Evolutionary conservation across 208 protist genomes (phyloP).

Genomic region (Acanthamoeba divionensis): DNA sequence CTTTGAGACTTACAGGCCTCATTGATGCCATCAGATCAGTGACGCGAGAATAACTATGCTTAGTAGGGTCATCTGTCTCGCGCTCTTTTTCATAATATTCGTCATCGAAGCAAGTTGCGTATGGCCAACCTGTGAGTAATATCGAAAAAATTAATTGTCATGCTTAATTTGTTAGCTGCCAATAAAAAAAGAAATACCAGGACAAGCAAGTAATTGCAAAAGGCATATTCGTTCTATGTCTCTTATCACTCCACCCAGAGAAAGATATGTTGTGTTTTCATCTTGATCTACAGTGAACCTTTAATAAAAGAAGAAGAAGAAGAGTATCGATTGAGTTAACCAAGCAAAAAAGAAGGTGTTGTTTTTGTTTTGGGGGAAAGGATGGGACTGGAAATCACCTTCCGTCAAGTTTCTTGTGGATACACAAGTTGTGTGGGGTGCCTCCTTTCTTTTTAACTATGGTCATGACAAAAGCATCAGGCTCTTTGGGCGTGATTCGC

Average conservation of each 20-base stretch:
- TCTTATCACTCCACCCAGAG: neutral
- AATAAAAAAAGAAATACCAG: no score
- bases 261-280: slow-evolving; percentile 29
- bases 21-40: slow-evolving; percentile 7
- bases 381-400: neutral
- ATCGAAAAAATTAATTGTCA: no score
- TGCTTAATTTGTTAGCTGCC: no score
- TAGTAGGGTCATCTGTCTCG: neutral
- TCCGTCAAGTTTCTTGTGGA: slow-evolving; percentile 32
- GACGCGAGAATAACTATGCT: neutral
- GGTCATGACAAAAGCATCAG: slow-evolving; percentile 11
- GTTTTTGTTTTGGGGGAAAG: no score
- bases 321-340: no score
- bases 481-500: slow-evolving; percentile 5
- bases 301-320: no score
- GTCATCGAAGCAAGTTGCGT: slow-evolving; percentile 28
- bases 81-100: neutral
- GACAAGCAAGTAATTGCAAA: neutral
- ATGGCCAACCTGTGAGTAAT: neutral
- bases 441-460: slow-evolving; percentile 37
- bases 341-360: no score
- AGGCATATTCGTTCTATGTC: slow-evolving; percentile 13
- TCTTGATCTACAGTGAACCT: neutral
- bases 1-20: neutral
- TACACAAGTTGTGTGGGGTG: slow-evolving; percentile 3